Evolutionary conservation across 2,329 filamentous ascomycete species (phyloP).

Genomic region (Colletotrichum limetticola): DNA sequence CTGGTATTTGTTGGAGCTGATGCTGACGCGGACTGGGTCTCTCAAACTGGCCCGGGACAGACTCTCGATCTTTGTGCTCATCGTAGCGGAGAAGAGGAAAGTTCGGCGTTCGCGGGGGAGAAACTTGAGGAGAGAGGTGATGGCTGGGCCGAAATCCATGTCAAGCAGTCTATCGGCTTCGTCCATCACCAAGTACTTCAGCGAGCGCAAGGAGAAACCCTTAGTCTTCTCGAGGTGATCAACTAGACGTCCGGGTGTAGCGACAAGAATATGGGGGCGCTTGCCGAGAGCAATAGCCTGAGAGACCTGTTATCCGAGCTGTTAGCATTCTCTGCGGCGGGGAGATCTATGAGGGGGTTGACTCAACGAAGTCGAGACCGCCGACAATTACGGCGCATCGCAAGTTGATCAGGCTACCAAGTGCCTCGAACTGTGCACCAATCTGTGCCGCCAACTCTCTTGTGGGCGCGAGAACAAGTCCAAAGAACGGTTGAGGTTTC

Average conservation of each 20-base stretch:
- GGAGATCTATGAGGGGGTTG: background rate
- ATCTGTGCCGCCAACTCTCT: conserved; percentile 95
- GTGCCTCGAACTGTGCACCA: conserved; percentile 84
- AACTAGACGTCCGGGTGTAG: conserved; percentile 47
- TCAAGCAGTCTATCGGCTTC: conserved; percentile 93
- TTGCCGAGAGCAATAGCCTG: conserved; percentile 94
- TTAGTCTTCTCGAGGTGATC: conserved; percentile 98
- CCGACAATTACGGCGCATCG: conserved; percentile 88
- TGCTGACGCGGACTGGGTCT: conserved; percentile 84
- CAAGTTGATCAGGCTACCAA: conserved; percentile 89
- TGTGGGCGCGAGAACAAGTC: conserved; percentile 91
- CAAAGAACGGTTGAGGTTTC: conserved; percentile 85
- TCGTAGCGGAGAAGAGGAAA: conserved; percentile 93
- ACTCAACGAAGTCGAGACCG: conserved; percentile 74
- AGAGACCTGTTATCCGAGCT: conserved; percentile 64
- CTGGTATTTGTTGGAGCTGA: conserved; percentile 87
- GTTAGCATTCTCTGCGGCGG: background rate
- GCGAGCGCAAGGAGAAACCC: conserved; percentile 83
- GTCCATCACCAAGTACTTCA: conserved; percentile 94
- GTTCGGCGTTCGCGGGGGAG: conserved; percentile 81
- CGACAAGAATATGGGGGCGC: conserved; percentile 93
- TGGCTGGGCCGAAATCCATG: conserved; percentile 90
- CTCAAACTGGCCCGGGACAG: conserved; percentile 89
- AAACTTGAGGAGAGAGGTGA: conserved; percentile 94
- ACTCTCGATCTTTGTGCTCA: conserved; percentile 92